Percentiles rank a stretch among this genome's conserved stretches.
Conservation (phyloP, 805 yeast species). For the Myxozyma melibiosi region DNA sequence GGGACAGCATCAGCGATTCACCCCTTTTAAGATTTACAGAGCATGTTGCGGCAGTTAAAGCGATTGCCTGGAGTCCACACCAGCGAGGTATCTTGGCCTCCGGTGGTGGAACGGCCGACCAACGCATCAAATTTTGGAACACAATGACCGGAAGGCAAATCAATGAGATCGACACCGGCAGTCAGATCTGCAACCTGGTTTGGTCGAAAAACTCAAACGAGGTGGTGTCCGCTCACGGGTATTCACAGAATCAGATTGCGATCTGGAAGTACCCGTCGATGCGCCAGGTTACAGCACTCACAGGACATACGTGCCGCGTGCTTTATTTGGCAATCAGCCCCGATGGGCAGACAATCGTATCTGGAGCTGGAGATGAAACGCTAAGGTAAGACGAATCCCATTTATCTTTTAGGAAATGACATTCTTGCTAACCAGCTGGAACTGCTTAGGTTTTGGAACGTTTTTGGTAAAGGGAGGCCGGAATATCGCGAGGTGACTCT, state of each 20-base stretch:
- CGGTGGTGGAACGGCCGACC: constrained; percentile 97
- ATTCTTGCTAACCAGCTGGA: background rate
- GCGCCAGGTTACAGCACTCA: constrained; percentile 89
- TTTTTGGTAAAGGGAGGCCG: constrained; percentile 54
- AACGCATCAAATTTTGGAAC: constrained; percentile 89
- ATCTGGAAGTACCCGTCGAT: constrained; percentile 93
- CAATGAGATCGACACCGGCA: constrained; percentile 88
- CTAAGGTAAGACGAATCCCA: constrained; percentile 52
- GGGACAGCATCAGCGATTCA: constrained; percentile 73
- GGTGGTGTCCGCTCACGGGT: constrained; percentile 93
- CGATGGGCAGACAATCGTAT: constrained; percentile 94
- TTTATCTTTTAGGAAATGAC: background rate
- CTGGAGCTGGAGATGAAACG: constrained; percentile 99
- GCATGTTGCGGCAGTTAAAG: constrained; percentile 95
- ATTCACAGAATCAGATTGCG: constrained; percentile 82
- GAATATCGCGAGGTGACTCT: constrained; percentile 29
- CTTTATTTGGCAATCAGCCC: constrained; percentile 87
- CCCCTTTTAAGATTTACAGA: constrained; percentile 78
- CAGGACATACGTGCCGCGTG: constrained; percentile 93
- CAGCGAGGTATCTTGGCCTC: constrained; percentile 90
- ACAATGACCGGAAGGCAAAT: constrained; percentile 73
- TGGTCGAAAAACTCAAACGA: constrained; percentile 95
- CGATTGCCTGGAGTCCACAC: constrained; percentile 97
- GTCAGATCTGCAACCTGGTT: constrained; percentile 90
- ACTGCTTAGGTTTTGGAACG: constrained; percentile 73